These are phyloP conservation scores for Tuber umbilicatum DNA, from an alignment of 495 filamentous ascomycete species.

Conservation along the genomic window DNA sequence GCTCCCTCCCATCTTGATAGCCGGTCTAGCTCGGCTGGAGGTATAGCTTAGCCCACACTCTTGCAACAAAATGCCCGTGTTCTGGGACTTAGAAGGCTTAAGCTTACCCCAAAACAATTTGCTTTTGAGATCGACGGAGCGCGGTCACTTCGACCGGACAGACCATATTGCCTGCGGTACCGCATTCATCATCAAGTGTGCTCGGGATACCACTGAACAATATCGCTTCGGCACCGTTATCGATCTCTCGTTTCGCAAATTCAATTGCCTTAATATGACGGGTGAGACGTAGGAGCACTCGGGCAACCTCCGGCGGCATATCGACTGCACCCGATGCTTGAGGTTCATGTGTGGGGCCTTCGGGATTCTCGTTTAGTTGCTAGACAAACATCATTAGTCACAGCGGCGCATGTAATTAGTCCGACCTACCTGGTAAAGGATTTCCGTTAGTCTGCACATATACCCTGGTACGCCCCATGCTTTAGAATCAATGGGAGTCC, in stretches of 20 bases:
- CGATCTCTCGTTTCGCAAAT: too few species aligned
- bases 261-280: too few species aligned
- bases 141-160: neutral
- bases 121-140: neutral
- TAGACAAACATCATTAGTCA: neutral
- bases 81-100: neutral
- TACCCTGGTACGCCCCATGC: neutral
- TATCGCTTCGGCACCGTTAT: too few species aligned
- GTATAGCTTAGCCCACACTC: neutral
- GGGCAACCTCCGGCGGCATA: neutral
- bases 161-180: neutral
- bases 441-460: neutral
- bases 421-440: neutral
- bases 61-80: neutral
- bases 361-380: neutral
- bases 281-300: neutral
- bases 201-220: neutral
- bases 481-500: neutral
- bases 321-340: neutral
- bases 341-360: neutral
- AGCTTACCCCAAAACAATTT: neutral
- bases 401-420: neutral
- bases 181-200: neutral
- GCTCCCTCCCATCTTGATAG: neutral
- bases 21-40: neutral